These are phyloP conservation scores for Lepidium sativum DNA, from an alignment of 345 rosid species.

Conservation along the genomic window DNA sequence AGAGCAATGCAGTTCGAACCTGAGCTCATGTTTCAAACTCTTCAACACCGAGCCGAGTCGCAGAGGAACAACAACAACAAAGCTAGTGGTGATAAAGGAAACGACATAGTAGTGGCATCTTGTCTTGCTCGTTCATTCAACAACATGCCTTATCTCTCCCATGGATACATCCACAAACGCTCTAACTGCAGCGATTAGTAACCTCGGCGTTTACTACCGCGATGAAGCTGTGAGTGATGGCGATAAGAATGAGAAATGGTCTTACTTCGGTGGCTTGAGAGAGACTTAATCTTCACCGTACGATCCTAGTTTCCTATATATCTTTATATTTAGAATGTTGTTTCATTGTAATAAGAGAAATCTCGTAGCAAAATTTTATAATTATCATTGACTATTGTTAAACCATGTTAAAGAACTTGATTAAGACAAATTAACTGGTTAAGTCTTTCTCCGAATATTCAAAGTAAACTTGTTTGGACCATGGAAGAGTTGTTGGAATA, in stretches of 20 bases:
- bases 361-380: background rate
- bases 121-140: conserved; percentile 62
- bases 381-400: background rate
- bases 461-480: conserved; percentile 7
- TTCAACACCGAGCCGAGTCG: conserved; percentile 77
- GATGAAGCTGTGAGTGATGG: conserved; percentile 29
- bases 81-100: conserved; percentile 23
- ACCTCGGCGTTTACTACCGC: conserved; percentile 50
- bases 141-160: conserved; percentile 79
- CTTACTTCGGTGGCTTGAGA: conserved; percentile 56
- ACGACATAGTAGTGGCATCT: conserved; percentile 30
- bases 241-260: conserved; percentile 64
- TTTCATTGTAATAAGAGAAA: conserved; percentile 18
- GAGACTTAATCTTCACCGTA: conserved; percentile 12
- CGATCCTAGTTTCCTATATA: background rate
- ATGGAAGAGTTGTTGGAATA: background rate
- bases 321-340: background rate
- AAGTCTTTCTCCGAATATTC: background rate
- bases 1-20: conserved; percentile 95
- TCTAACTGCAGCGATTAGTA: conserved; percentile 45
- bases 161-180: conserved; percentile 43
- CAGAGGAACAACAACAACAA: conserved; percentile 1
- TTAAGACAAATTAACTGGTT: background rate
- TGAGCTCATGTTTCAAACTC: conserved; percentile 82
- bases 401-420: background rate